phyloP scores from a whole-genome alignment of 225 moss, liverwort and hornwort species.

The Sphagnum contortum region DNA sequence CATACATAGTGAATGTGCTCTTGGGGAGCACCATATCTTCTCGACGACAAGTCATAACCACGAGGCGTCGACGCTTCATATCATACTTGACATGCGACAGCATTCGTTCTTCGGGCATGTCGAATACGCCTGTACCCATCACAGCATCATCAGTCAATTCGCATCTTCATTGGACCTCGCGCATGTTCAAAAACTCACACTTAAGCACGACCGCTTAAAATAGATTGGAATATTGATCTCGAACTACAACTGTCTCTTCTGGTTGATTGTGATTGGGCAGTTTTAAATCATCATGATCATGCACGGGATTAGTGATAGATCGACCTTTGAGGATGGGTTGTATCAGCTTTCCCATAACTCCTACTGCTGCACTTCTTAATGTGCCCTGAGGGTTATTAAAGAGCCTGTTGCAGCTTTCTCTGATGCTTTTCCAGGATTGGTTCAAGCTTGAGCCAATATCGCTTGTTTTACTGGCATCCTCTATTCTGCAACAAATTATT shows the following conservation, averaged over 20 bases:
- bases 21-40: slow-evolving; percentile 26
- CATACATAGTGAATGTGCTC: slow-evolving; percentile 14
- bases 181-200: too few species aligned
- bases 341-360: slow-evolving; percentile 12
- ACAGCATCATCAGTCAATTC: too few species aligned
- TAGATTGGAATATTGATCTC: too few species aligned
- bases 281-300: too few species aligned
- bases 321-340: slow-evolving; percentile 25
- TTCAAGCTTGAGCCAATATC: slow-evolving; percentile 4
- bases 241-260: too few species aligned
- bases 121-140: slow-evolving; percentile 15
- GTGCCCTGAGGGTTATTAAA: background rate
- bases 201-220: background rate
- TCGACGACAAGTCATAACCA: slow-evolving; percentile 18
- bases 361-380: slow-evolving; percentile 11
- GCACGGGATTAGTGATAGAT: too few species aligned
- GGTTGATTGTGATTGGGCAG: background rate
- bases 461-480: background rate
- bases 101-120: slow-evolving; percentile 22
- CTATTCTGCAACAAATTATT: slow-evolving; percentile 1
- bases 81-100: slow-evolving; percentile 28
- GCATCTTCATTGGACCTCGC: too few species aligned
- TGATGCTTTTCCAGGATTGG: background rate
- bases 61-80: slow-evolving; percentile 13
- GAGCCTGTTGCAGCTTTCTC: slow-evolving; percentile 6